Evolutionary conservation across 108 stramenopile species (phyloP).

Genomic region (Nitzschia palea): DNA sequence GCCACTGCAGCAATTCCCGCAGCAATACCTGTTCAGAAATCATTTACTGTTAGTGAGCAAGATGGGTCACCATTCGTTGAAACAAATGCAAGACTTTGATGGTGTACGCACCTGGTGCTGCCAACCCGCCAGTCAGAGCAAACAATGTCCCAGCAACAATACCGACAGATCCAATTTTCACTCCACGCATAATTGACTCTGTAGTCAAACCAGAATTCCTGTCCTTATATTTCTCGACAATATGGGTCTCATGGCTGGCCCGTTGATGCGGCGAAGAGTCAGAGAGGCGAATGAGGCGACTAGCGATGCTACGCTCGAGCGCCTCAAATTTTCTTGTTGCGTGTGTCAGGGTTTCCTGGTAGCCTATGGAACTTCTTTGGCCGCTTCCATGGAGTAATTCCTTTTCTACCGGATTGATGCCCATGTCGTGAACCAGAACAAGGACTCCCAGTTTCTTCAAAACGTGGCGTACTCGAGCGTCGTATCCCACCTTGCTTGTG

Average conservation of each 20-base stretch:
- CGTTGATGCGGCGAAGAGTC: conserved; percentile 1
- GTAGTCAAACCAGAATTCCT: conserved; percentile 38
- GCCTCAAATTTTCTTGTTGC: conserved; percentile 84
- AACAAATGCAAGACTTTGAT: conserved; percentile 8
- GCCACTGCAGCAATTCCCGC: conserved; percentile 74
- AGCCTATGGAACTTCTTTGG: not conserved
- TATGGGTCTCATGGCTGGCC: not conserved
- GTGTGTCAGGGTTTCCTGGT: conserved; percentile 13
- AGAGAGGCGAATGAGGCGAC: conserved; percentile 65
- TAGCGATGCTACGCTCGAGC: conserved; percentile 72
- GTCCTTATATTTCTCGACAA: not conserved
- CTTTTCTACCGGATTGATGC: conserved; percentile 37
- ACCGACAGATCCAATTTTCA: conserved; percentile 75
- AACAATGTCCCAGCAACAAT: conserved; percentile 70
- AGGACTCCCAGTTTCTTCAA: conserved; percentile 79
- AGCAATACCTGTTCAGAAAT: conserved; percentile 44
- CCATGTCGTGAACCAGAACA: conserved; percentile 68
- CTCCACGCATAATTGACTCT: conserved; percentile 61
- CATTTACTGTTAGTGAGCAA: too few species aligned
- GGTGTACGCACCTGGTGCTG: conserved; percentile 58
- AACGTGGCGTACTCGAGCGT: conserved; percentile 77
- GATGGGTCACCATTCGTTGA: not conserved
- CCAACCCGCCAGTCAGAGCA: conserved; percentile 74
- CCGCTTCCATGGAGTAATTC: conserved; percentile 5
- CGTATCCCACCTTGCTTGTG: conserved; percentile 65